Conservation (phyloP, 1,139 yeast genomes). For the Diutina sp. region DNA sequence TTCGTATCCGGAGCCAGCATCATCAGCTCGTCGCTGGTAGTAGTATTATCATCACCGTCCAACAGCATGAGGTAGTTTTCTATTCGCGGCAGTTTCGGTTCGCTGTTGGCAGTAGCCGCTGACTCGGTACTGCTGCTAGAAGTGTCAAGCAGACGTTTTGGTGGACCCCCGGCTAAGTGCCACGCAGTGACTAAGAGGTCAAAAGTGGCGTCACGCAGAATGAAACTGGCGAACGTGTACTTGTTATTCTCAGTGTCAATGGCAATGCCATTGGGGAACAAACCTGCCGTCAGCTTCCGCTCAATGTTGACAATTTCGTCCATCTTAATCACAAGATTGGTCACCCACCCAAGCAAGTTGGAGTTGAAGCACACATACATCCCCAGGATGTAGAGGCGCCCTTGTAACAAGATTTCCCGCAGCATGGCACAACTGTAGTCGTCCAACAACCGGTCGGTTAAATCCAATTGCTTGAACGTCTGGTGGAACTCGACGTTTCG, state of each 20-base stretch:
- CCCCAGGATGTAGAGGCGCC: constrained; percentile 76
- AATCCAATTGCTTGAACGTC: constrained; percentile 56
- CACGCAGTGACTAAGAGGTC: constrained; percentile 55
- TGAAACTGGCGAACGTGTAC: constrained; percentile 77
- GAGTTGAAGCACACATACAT: constrained; percentile 78
- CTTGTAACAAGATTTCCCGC: constrained; percentile 83
- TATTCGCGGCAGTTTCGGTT: background rate
- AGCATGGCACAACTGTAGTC: constrained; percentile 87
- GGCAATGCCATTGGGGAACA: constrained; percentile 82
- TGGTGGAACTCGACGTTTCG: constrained; percentile 74
- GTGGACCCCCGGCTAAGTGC: constrained; percentile 20
- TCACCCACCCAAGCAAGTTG: constrained; percentile 88
- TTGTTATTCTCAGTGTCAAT: constrained; percentile 58
- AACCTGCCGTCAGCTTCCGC: constrained; percentile 72
- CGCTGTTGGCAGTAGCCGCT: background rate
- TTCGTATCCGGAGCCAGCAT: background rate
- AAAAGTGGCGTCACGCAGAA: constrained; percentile 68
- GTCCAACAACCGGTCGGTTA: constrained; percentile 61
- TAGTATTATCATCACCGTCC: background rate
- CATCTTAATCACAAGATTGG: constrained; percentile 61
- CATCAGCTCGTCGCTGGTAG: background rate
- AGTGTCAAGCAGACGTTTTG: constrained; percentile 3
- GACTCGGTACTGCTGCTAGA: background rate
- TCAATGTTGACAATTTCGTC: constrained; percentile 65
- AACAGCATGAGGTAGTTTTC: background rate